Evolutionary conservation across 2,329 filamentous ascomycete genomes (phyloP).

Genomic region (Aspergillus sp.): DNA sequence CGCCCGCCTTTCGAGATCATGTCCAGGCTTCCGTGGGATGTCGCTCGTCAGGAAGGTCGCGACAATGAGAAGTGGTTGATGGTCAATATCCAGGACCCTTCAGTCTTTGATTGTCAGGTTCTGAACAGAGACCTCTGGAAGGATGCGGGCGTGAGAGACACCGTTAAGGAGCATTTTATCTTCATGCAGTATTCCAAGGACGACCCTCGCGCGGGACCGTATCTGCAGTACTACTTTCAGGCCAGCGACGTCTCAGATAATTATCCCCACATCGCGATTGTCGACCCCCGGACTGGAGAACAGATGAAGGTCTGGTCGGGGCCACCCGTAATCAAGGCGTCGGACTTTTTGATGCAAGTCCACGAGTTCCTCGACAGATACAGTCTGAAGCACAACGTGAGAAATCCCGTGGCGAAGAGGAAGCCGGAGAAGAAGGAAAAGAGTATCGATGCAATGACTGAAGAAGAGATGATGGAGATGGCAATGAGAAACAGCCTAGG

Average conservation of each 20-base stretch:
- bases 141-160: conserved; percentile 72
- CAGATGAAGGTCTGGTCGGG: conserved; percentile 97
- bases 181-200: conserved; percentile 94
- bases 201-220: conserved; percentile 74
- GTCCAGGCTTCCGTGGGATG: conserved; percentile 75
- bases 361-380: conserved; percentile 97
- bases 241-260: conserved; percentile 78
- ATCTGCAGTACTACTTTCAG: conserved; percentile 87
- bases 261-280: conserved; percentile 93
- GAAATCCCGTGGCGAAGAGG: conserved; percentile 85
- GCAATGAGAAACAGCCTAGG: conserved; percentile 86
- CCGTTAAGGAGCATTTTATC: conserved; percentile 87
- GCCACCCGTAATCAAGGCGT: conserved; percentile 70
- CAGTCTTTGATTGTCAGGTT: conserved; percentile 90
- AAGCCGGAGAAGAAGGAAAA: conserved; percentile 71
- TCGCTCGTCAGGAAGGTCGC: conserved; percentile 81
- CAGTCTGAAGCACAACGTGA: conserved; percentile 81
- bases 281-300: conserved; percentile 93
- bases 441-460: conserved; percentile 85
- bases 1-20: conserved; percentile 91
- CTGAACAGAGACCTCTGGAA: conserved; percentile 98
- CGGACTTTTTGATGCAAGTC: conserved; percentile 86
- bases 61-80: conserved; percentile 90
- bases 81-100: conserved; percentile 91
- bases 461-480: conserved; percentile 96